Evolutionary conservation across 371 early-diverging fungal genomes (phyloP).

Genomic region (Mucor racemosus): DNA sequence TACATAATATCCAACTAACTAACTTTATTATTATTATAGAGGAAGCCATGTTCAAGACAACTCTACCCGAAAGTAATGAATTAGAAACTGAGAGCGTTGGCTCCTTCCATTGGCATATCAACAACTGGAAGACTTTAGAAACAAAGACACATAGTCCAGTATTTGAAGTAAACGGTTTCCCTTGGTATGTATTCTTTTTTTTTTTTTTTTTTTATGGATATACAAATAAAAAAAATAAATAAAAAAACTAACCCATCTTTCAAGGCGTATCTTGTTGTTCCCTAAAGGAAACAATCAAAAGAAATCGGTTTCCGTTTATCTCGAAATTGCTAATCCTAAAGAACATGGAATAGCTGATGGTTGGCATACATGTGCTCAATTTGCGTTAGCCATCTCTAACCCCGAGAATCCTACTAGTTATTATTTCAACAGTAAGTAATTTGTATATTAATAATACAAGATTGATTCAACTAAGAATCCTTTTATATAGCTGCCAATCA

Average conservation of each 20-base stretch:
- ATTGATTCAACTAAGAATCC: background rate
- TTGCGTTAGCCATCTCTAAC: constrained; percentile 79
- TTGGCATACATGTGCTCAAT: constrained; percentile 79
- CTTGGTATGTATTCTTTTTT: constrained; percentile 22
- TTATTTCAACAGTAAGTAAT: constrained; percentile 64
- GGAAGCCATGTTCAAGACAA: constrained; percentile 16
- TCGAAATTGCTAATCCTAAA: constrained; percentile 71
- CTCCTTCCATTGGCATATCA: constrained; percentile 28
- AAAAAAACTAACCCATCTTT: background rate
- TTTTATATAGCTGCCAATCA: constrained; percentile 67
- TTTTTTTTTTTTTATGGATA: background rate
- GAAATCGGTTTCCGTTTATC: constrained; percentile 76
- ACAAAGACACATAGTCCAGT: constrained; percentile 24
- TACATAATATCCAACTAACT: too few relatives aligned
- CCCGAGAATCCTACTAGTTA: constrained; percentile 66
- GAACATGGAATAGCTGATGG: constrained; percentile 61
- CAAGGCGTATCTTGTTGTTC: constrained; percentile 87
- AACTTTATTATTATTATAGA: constrained; percentile 5
- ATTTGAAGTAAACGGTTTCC: constrained; percentile 23
- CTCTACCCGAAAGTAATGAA: constrained; percentile 25
- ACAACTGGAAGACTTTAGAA: constrained; percentile 32
- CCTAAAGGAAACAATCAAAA: constrained; percentile 82
- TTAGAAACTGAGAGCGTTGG: constrained; percentile 22
- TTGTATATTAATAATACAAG: too few relatives aligned
- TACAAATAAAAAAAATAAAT: too few relatives aligned